Conservation (phyloP, 1,139 yeast genomes). For the Candida sp. region DNA sequence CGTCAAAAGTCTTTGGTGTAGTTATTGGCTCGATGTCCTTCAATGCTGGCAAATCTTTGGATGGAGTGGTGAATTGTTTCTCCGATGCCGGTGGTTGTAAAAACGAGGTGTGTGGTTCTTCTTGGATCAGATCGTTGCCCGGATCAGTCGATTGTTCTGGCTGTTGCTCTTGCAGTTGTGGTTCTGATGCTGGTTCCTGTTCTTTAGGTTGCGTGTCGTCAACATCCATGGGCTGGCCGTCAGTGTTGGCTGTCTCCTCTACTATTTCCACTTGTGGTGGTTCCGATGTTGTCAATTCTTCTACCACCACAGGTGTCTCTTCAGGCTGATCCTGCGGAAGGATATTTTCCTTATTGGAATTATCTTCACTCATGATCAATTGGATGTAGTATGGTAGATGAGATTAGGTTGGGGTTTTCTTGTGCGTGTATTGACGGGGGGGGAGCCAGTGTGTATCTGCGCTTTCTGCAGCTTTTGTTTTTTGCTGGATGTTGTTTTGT, state of each 20-base stretch:
- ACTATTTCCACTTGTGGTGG: conserved; percentile 1
- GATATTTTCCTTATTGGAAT: conserved; percentile 5
- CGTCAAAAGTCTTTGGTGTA: conserved; percentile 47
- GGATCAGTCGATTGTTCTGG: neutral
- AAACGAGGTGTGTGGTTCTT: conserved; percentile 18
- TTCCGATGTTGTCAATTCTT: neutral
- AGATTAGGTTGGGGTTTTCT: neutral
- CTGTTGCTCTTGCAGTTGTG: neutral
- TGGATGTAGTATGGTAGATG: neutral
- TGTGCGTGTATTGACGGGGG: neutral
- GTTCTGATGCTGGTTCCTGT: neutral
- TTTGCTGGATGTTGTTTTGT: neutral
- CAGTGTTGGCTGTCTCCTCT: neutral
- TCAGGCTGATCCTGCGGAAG: conserved; percentile 2
- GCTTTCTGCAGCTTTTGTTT: neutral
- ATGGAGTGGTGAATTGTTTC: conserved; percentile 44
- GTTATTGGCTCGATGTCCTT: conserved; percentile 48
- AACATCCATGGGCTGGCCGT: neutral
- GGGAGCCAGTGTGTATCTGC: neutral
- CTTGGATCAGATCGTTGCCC: conserved; percentile 13
- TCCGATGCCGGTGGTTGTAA: conserved; percentile 14
- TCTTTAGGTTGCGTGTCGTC: neutral
- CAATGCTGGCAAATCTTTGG: conserved; percentile 46
- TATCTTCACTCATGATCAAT: conserved; percentile 13
- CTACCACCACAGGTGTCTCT: conserved; percentile 3